A percentile compares a stretch with the other conserved stretches of the same genome.
Conservation (phyloP, 148 eudicot genomes). For the Silene conica region DNA sequence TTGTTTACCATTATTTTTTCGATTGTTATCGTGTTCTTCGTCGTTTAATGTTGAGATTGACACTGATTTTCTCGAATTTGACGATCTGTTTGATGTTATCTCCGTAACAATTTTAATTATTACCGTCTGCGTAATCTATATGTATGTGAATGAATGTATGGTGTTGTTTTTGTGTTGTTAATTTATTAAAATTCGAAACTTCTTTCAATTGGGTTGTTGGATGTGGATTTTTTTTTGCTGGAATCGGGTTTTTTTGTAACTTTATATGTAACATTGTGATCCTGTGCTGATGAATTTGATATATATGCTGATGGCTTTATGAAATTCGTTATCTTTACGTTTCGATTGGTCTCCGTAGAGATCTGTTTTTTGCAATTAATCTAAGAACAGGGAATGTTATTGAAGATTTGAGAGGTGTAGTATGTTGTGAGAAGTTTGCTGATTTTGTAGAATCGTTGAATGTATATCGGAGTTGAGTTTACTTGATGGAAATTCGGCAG, state of each 20-base stretch:
- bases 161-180: not conserved
- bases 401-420: not conserved
- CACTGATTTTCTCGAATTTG: not conserved
- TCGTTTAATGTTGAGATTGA: not conserved
- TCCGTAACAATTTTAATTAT: not conserved
- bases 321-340: not conserved
- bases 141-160: not conserved
- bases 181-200: not conserved
- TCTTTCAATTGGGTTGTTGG: not conserved
- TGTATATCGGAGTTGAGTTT: not conserved
- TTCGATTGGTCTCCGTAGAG: not conserved
- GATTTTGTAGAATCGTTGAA: not conserved
- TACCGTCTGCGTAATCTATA: not conserved
- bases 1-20: not conserved
- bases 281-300: not conserved
- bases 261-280: not conserved
- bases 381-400: not conserved
- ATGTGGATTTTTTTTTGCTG: not conserved
- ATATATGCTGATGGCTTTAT: not conserved
- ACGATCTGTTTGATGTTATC: not conserved
- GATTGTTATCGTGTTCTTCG: not conserved
- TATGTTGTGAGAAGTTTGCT: not conserved
- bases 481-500: not conserved
- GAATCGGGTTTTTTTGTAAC: not conserved
- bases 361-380: not conserved